A percentile compares a stretch with the other conserved stretches of the same genome.
These are phyloP conservation scores for Hypoxylon subgilvum DNA, from an alignment of 495 filamentous ascomycete genomes.

Conservation along the genomic window DNA sequence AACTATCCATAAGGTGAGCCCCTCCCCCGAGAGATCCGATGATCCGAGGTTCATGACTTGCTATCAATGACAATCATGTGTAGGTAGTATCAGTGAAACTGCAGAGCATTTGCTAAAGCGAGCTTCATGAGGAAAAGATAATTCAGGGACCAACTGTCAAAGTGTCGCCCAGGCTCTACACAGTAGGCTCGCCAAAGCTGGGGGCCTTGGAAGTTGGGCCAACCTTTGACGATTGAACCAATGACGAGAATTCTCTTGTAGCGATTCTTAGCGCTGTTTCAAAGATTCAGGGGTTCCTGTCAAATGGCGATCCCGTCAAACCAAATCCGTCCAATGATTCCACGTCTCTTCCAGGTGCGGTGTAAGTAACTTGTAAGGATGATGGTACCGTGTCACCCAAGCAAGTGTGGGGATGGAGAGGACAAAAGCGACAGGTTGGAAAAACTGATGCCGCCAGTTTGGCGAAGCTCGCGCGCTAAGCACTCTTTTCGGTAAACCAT, in stretches of 20 bases:
- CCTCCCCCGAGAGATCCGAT: slow-evolving; percentile 22
- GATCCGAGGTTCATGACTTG: slow-evolving; percentile 19
- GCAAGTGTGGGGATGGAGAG: slow-evolving; percentile 12
- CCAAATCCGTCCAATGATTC: slow-evolving; percentile 25
- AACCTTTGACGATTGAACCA: no score
- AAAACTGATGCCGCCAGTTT: slow-evolving; percentile 7
- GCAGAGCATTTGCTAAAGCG: slow-evolving; percentile 22
- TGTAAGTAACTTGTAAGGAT: slow-evolving; percentile 2
- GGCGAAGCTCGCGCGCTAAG: slow-evolving; percentile 1
- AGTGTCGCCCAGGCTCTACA: no score
- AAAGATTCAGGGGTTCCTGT: slow-evolving; percentile 26
- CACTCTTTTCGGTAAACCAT: background rate
- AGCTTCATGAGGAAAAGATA: slow-evolving; percentile 7
- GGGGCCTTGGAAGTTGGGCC: no score
- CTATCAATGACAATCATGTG: no score
- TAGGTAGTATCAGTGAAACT: background rate
- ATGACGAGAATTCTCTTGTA: slow-evolving; percentile 16
- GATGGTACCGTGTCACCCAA: slow-evolving; percentile 35
- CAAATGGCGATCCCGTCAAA: slow-evolving; percentile 31
- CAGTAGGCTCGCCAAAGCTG: no score
- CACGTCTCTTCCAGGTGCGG: slow-evolving; percentile 2
- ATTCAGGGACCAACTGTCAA: no score
- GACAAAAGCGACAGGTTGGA: slow-evolving; percentile 2
- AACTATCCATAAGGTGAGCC: no score
- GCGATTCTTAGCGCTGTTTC: slow-evolving; percentile 32